Evolutionary conservation across 2,329 filamentous ascomycete genomes (phyloP).

Genomic region (Penicillium brevicompactum): DNA sequence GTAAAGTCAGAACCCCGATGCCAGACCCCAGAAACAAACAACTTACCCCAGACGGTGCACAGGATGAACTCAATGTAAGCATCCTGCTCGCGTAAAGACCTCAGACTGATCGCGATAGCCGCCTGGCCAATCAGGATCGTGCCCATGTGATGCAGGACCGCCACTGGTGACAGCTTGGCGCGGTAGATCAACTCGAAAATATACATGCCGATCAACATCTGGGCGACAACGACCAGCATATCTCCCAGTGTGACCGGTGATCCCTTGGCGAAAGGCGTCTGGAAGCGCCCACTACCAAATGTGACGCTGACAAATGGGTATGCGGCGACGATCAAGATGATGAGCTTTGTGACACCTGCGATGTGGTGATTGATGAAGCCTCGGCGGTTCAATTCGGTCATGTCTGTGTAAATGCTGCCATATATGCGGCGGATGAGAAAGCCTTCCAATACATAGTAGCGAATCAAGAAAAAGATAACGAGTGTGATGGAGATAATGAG

Average conservation of each 20-base stretch:
- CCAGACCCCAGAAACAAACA: neutral
- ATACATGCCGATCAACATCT: conserved; percentile 51
- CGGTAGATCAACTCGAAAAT: conserved; percentile 50
- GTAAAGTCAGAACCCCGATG: neutral
- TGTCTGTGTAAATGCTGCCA: conserved; percentile 35
- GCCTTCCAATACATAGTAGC: conserved; percentile 48
- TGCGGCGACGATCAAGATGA: conserved; percentile 42
- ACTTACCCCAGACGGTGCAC: conserved; percentile 44
- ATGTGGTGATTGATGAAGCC: conserved; percentile 53
- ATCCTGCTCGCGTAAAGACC: conserved; percentile 29
- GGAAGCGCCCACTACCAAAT: conserved; percentile 35
- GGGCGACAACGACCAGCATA: conserved; percentile 41
- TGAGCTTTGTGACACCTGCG: conserved; percentile 44
- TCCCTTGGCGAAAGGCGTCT: conserved; percentile 32
- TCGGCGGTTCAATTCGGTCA: conserved; percentile 40
- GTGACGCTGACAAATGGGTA: conserved; percentile 48
- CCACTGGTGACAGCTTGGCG: conserved; percentile 43
- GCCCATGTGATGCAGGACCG: conserved; percentile 46
- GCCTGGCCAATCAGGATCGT: conserved; percentile 46
- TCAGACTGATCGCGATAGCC: conserved; percentile 44
- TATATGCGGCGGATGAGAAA: conserved; percentile 42
- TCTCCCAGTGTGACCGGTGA: conserved; percentile 44
- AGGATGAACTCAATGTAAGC: conserved; percentile 42
- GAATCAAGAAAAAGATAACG: conserved; percentile 40
- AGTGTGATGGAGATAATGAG: conserved; percentile 30